These are phyloP conservation scores for Ogataea hybrid DNA, from an alignment of 1,139 yeast species.

Conservation along the genomic window DNA sequence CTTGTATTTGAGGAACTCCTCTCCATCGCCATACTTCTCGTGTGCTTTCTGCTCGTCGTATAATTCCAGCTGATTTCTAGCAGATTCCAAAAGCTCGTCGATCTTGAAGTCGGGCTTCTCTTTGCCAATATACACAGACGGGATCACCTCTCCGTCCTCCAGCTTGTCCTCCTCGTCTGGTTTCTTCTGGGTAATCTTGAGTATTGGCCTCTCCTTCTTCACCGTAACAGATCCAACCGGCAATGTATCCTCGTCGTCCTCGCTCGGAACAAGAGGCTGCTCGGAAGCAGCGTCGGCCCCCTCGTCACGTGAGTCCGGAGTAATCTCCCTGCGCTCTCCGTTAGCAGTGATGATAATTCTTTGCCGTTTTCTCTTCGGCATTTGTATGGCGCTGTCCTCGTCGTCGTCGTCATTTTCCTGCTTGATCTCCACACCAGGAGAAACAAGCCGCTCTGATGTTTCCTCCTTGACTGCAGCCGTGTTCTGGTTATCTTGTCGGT, in stretches of 20 bases:
- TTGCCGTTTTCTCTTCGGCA: conserved; percentile 22
- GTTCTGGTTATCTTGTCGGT: conserved; percentile 11
- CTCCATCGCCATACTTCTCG: conserved; percentile 15
- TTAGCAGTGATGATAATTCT: conserved; percentile 21
- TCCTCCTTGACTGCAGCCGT: conserved; percentile 13
- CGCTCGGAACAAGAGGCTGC: conserved; percentile 16
- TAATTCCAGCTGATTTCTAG: conserved; percentile 21
- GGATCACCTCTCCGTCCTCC: conserved; percentile 16
- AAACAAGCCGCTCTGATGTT: conserved; percentile 13
- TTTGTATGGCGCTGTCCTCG: conserved; percentile 13
- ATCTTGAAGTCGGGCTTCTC: conserved; percentile 20
- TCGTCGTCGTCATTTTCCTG: conserved; percentile 19
- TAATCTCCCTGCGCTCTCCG: conserved; percentile 22
- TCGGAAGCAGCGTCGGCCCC: conserved; percentile 11
- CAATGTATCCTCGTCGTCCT: conserved; percentile 18
- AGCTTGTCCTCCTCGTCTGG: neutral
- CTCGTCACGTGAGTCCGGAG: conserved; percentile 13
- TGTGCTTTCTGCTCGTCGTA: conserved; percentile 34
- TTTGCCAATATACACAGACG: conserved; percentile 27
- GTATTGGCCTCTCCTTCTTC: conserved; percentile 3
- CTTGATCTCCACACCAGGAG: neutral
- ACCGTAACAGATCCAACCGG: neutral
- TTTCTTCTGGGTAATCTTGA: neutral
- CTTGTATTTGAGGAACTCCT: conserved; percentile 67
- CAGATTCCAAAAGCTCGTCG: conserved; percentile 20